Base-by-base conservation (phyloP, 2,329 filamentous ascomycete genomes). In the Endothia cerciana region DNA sequence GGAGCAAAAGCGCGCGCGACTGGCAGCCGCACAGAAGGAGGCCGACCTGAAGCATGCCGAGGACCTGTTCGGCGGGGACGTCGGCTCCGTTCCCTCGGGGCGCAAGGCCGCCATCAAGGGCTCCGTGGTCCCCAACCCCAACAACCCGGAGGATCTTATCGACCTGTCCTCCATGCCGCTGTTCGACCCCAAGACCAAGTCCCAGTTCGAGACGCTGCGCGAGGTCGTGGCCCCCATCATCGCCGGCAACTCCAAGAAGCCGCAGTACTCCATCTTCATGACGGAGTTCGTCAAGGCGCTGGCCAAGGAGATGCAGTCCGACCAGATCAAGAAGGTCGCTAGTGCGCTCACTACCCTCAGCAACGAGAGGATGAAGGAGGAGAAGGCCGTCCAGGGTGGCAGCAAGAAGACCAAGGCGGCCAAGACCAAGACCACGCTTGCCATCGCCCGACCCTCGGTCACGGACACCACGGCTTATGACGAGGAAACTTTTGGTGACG, bases 311-410 rank as follows among this genome's bases (percentile, higher is more conserved):
- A 80, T 99, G 71, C 89, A 91, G 17, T 97, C 92, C 76, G 90
- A 95, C 65, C 93, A 98, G 81, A 94, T 98, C 80, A 97, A 98
- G 87, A 98, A 98, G 85, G 87, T 97, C 71, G 88, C 93, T 15
- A 96, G 91, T 78, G 86, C 87, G 5, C 80, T 99, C 74, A 97
- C 94, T n/a, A 90, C 93, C 5, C 85, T 97, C 65, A 87, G 92
- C 76, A 99, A 99, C 77, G 95, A 98, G 87, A 97, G 97, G 86
- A 90, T 98, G 90, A 96, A 93, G 83, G 94, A 97, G 79, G 95
- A 99, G 86, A 97, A 98, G 86, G 89, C 90, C 4, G 88, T 92
- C 3, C 93, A 97, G 71, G 97, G 97, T 85, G 89, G 92, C 63
- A 92, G 90, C 74, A 99, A 98, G 91, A 99, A 98, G 88, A 89